Base-by-base conservation (phyloP, 345 rosid genomes). In the Murraya paniculata region DNA sequence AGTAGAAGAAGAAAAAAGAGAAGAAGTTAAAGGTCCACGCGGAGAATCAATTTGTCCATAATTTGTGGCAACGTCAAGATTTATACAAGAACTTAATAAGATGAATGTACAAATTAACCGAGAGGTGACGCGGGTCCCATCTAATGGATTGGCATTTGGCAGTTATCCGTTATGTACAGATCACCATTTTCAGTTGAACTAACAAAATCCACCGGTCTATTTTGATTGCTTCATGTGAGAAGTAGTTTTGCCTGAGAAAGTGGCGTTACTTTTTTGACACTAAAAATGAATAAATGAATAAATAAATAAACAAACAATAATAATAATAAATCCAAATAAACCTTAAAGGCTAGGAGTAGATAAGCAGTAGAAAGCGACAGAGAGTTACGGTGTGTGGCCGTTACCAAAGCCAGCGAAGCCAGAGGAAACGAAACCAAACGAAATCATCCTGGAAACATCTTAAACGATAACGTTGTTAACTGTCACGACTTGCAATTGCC, bases 401-500 rank as follows among this genome's bases (percentile, higher is more conserved):
- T 18, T 18, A 6, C 22, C 39, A 72, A 13, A 36, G 53, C 48
- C 64, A 10, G 9, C 31, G 5, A 53, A 16, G 22, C 22, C 5
- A 16, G 22, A 53, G 1, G 22, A 53, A 8, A 53, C 5, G 7
- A 18, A 53, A 39, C 7, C 2, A 39, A 39, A 53, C 21, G 50
- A 11, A 45, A 45, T 3, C 60, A 72, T 33, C 68, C 45, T 45
- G 41, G 77, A 62, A 74, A 64, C 77, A 11, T 62, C 77, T 24
- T 18, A 41, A 38, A 45, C 35, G 69, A 75, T 48, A 48, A 21
- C 71, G 71, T 41, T 74, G 30, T 61, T 25, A 21, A 28, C 41
- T 4, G 67, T 38, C 35, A 0, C 8, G 19, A 16, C 13, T 1
- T 2, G 14, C 35, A 9, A 8, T 19, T 0, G 27, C 27, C 1